phyloP scores from a whole-genome alignment of 2,329 filamentous ascomycete genomes.

The Colletotrichum cordylinicola region DNA sequence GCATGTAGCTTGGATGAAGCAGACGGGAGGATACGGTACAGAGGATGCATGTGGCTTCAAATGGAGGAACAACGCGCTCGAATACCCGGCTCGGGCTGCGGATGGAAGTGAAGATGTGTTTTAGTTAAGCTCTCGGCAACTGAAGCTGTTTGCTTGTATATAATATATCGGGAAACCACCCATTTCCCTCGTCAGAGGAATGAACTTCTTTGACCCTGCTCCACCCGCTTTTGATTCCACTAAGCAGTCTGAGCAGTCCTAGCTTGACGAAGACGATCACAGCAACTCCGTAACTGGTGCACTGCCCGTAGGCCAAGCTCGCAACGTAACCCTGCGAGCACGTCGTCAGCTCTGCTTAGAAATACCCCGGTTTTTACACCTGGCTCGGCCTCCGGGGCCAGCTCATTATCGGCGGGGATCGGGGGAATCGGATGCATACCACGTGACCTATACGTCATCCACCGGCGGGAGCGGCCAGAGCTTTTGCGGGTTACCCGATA shows the following conservation, averaged over 20 bases:
- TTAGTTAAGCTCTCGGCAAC: slow-evolving; percentile 6
- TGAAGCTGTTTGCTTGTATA: slow-evolving; percentile 17
- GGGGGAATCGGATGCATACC: neutral
- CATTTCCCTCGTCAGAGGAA: neutral
- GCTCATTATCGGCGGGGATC: neutral
- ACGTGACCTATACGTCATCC: slow-evolving; percentile 24
- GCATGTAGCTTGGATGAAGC: slow-evolving; percentile 21
- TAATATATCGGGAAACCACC: slow-evolving; percentile 10
- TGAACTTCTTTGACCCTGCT: neutral
- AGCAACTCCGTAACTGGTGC: neutral
- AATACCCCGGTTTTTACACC: neutral
- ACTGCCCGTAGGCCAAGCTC: neutral
- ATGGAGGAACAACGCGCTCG: neutral
- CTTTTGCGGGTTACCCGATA: neutral
- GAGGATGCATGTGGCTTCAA: slow-evolving; percentile 5
- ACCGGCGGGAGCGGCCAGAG: neutral
- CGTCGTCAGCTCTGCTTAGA: neutral
- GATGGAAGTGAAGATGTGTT: neutral
- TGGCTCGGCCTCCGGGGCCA: neutral
- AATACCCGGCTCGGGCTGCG: neutral
- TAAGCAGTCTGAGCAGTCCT: neutral
- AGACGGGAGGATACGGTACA: neutral
- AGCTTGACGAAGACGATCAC: neutral
- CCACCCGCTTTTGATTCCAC: neutral
- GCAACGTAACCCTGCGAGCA: neutral